phyloP scores from a whole-genome alignment of 495 filamentous ascomycete species.

The Penicillium chermesinum region DNA sequence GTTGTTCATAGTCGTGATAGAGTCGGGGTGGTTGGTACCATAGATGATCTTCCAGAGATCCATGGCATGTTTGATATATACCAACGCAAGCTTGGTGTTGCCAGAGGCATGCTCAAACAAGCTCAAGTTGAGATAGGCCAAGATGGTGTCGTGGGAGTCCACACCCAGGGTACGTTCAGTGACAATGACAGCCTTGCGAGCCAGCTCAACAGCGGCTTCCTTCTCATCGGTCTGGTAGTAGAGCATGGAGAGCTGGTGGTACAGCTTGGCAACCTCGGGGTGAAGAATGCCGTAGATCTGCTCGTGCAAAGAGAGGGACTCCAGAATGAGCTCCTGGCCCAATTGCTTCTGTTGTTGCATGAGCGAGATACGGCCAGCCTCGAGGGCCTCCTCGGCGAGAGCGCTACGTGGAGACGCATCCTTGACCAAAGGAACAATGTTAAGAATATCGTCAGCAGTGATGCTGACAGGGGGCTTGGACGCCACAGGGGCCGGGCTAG shows the following conservation, averaged over 20 bases:
- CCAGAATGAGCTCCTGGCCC: constrained; percentile 90
- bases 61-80: constrained; percentile 86
- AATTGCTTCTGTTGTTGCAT: constrained; percentile 92
- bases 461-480: constrained; percentile 54
- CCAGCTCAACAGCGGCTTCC: constrained; percentile 87
- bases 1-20: constrained; percentile 98
- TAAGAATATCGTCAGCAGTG: constrained; percentile 77
- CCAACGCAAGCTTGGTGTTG: constrained; percentile 76
- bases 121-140: constrained; percentile 91
- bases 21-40: constrained; percentile 88
- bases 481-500: constrained; percentile 38
- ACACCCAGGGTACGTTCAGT: constrained; percentile 91
- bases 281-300: constrained; percentile 98
- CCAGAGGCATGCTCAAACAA: constrained; percentile 91
- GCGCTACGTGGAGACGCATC: constrained; percentile 83
- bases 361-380: constrained; percentile 91
- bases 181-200: constrained; percentile 92
- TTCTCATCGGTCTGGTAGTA: constrained; percentile 97
- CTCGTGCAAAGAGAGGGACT: constrained; percentile 93
- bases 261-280: constrained; percentile 91
- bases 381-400: constrained; percentile 90
- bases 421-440: constrained; percentile 88
- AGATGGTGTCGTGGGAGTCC: constrained; percentile 87
- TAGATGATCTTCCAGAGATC: constrained; percentile 97
- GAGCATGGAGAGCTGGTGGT: constrained; percentile 89